Percentiles rank a stretch among this genome's conserved stretches.
Evolutionary conservation across 116 monocot genomes (phyloP).

Genomic region (Trichopus zeylanicus): DNA sequence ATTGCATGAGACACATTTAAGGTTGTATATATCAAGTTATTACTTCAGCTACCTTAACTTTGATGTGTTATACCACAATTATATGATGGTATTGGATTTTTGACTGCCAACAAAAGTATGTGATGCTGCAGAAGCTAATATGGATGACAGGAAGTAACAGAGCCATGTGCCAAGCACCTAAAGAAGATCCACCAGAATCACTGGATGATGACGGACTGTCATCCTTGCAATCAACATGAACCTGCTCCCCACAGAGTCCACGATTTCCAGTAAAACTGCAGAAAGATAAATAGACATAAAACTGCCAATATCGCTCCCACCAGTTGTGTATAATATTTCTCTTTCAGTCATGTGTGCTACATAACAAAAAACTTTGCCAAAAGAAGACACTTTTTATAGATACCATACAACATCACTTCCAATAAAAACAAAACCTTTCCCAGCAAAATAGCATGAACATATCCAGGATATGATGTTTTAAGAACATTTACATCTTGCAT

Average conservation of each 20-base stretch:
- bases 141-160: neutral
- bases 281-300: slow-evolving; percentile 5
- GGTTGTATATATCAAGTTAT: no score
- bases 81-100: no score
- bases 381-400: no score
- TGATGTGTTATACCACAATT: no score
- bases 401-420: no score
- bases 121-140: neutral
- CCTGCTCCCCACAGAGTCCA: slow-evolving; percentile 76
- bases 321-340: neutral
- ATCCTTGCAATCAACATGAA: slow-evolving; percentile 62
- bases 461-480: neutral
- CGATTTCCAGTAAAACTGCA: slow-evolving; percentile 81
- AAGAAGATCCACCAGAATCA: slow-evolving; percentile 22
- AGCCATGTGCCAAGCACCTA: slow-evolving; percentile 22
- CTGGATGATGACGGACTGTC: slow-evolving; percentile 19
- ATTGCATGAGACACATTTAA: no score
- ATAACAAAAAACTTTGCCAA: no score
- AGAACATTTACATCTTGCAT: neutral
- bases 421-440: neutral
- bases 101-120: neutral
- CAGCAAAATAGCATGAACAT: neutral
- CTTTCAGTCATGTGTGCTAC: no score
- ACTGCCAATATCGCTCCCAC: neutral
- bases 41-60: no score